These are phyloP conservation scores for Taiwanofungus camphoratus DNA, from an alignment of 1,284 basidiomycete genomes.

Conservation along the genomic window DNA sequence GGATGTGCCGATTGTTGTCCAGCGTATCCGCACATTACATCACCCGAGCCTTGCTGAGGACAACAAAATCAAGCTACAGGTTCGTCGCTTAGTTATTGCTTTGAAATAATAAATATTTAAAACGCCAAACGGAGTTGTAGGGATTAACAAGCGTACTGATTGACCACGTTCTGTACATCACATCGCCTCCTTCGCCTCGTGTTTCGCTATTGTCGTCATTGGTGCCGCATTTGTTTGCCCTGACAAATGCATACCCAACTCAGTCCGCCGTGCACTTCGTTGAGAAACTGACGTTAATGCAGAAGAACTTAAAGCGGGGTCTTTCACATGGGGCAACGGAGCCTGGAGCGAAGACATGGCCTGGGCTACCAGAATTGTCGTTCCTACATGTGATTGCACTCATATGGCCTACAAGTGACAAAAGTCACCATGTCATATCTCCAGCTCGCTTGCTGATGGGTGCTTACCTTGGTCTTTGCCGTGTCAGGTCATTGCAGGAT, in stretches of 20 bases:
- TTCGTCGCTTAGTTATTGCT: constrained; percentile 27
- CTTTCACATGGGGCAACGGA: constrained; percentile 70
- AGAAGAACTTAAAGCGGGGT: constrained; percentile 88
- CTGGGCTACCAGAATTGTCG: constrained; percentile 76
- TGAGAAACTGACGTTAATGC: constrained; percentile 9
- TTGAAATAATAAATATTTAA: too few species aligned
- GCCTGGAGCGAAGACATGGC: constrained; percentile 78
- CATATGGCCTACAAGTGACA: constrained; percentile 93
- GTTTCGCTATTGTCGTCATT: constrained; percentile 63
- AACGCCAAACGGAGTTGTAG: too few species aligned
- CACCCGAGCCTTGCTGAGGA: constrained; percentile 88
- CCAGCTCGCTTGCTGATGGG: constrained; percentile 87
- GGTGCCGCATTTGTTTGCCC: constrained; percentile 72
- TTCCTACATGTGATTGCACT: constrained; percentile 78
- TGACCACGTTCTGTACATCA: constrained; percentile 83
- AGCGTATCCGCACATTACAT: constrained; percentile 88
- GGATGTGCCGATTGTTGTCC: constrained; percentile 79
- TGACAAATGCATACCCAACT: constrained; percentile 80
- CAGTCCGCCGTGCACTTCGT: constrained; percentile 40
- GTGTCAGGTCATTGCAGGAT: constrained; percentile 73
- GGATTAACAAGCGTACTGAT: constrained; percentile 79
- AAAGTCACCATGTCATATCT: constrained; percentile 85
- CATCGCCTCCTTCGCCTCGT: constrained; percentile 56
- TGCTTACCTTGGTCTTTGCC: constrained; percentile 83
- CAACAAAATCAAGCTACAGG: constrained; percentile 91